Evolutionary conservation across 129 eudicot genomes (phyloP), one percentile per base, ranked within the genome.

Genomic region (Chrysanthemum makinoi): DNA sequence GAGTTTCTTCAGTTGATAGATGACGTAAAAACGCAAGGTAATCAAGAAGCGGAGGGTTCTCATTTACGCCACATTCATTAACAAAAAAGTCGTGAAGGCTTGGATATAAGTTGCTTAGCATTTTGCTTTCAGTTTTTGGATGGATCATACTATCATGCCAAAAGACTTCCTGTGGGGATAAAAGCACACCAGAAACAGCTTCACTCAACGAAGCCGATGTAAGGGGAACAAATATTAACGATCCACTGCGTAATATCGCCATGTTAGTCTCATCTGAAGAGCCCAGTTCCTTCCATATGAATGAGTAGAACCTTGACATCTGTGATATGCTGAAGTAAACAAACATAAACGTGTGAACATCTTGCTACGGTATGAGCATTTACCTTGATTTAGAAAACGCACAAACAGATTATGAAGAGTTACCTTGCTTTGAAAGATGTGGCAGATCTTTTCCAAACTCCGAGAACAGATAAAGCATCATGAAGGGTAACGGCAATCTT

Each of bases 191-290:
- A 68, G 91, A 18, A 55, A 83, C 91, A 85, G 59, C 85, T 76
- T 87, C 90, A 70, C 59, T 76, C 20, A 67, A 72, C 10, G 65
- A 66, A 70, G 7, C 76, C 11, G 62, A 75, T 62, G 79, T 57
- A 66, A 43, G 62, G 14, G 98, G 98, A 83, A 89, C 78, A 82
- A 89, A 93, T 72, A 93, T 87, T 80, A 87, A 89, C 44, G 86
- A 72, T 39, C 87, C 92, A 48, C 80, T 66, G 43, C 16, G 15
- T 35, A 93, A 78, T 54, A 62, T 86, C 63, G 79, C 83, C 63
- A 72, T 12, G 30, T 77, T 73, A 75, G 72, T 82, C 72, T 80
- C 69, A 64, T 83, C 73, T 56, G 88, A 81, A 61, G 79, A 63
- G 82, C 73, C 62, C 90, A 83, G 73, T 77, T 75, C 88, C 24